Evolutionary conservation across 495 filamentous ascomycete species (phyloP), one percentile per base, ranked within the genome.

Genomic region (Xylaria intraflava): DNA sequence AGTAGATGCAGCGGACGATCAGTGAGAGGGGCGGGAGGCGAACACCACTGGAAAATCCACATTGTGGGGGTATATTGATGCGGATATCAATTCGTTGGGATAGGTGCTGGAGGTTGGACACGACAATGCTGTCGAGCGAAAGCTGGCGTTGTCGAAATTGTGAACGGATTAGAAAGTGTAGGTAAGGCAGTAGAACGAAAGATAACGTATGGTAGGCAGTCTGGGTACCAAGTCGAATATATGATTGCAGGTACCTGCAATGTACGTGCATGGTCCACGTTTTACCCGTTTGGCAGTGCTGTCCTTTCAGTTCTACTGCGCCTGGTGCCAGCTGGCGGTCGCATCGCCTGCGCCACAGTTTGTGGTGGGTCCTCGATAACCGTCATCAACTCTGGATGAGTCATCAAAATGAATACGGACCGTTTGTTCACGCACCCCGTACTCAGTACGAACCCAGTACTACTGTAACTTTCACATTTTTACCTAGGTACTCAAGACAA

Each of bases 31-130:
- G 20, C 31, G 30, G 52, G 49, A 47, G 53, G 78, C 87, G 70
- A 88, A 93, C 88, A 95, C 91, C 92, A 97, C 82, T 89, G 89
- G 59, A 95, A 69, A 67, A 97, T 86, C 90, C 89, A 96, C 92
- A 97, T 96, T 55, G 67, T 81, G 78, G 59, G 57, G 26, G 40
- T 12, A 16, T 38, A 38, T 11, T 11, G 24, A 42, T 29, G 45
- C 19, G 16, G 17, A 39, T 49, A 50, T 19, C 39, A 8, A 29
- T 10, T n/a, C 35, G 22, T 17, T 26, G 8, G 30, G 22, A 2
- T 19, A 36, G 23, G 35, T 1, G 46, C 36, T 30, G 30, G 46
- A 29, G 11, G 39, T 6, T 11, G 11, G 24, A n/a, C 8, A 6
- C 7, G 45, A 30, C 31, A 23, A 3, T 14, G 29, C 33, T 49